A percentile compares a stretch with the other conserved stretches of the same genome.
Conservation (phyloP, 768 basidiomycete genomes). For the Butyriboletus loyo region DNA sequence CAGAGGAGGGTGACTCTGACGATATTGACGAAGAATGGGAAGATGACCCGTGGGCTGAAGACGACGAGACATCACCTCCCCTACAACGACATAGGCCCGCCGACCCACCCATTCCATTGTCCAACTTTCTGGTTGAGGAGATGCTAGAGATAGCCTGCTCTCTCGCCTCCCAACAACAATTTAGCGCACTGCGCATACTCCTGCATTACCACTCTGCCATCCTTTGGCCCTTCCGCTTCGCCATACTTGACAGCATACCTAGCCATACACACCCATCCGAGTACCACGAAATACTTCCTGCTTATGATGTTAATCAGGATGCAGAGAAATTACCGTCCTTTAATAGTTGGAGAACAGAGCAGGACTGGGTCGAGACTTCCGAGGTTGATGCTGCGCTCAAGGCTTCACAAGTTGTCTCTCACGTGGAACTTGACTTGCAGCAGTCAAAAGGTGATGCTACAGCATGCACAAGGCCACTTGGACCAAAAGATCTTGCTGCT, state of each 20-base stretch:
- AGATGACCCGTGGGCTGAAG: constrained; percentile 67
- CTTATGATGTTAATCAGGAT: constrained; percentile 47
- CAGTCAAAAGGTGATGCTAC: constrained; percentile 6
- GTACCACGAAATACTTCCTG: constrained; percentile 62
- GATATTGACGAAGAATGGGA: constrained; percentile 46
- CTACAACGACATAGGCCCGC: constrained; percentile 17
- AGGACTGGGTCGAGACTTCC: constrained; percentile 57
- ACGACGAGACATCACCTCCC: constrained; percentile 29
- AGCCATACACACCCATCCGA: constrained; percentile 63
- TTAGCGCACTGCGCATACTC: constrained; percentile 57
- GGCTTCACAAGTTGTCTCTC: constrained; percentile 20
- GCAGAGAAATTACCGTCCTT: constrained; percentile 36
- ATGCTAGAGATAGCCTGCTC: constrained; percentile 57
- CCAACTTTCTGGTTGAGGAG: constrained; percentile 59
- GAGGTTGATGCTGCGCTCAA: constrained; percentile 43
- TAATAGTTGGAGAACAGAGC: constrained; percentile 48
- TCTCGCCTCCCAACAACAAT: constrained; percentile 61
- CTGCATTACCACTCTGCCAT: constrained; percentile 50
- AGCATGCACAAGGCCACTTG: constrained; percentile 9
- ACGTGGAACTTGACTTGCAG: constrained; percentile 10
- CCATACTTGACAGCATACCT: constrained; percentile 72
- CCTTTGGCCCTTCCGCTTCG: constrained; percentile 69
- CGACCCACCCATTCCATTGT: constrained; percentile 51
- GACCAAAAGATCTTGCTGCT: constrained; percentile 41
- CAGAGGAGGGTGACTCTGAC: constrained; percentile 24